These are phyloP conservation scores for Purpureocillium lavendulum DNA, from an alignment of 2,329 filamentous ascomycete species.

Conservation along the genomic window DNA sequence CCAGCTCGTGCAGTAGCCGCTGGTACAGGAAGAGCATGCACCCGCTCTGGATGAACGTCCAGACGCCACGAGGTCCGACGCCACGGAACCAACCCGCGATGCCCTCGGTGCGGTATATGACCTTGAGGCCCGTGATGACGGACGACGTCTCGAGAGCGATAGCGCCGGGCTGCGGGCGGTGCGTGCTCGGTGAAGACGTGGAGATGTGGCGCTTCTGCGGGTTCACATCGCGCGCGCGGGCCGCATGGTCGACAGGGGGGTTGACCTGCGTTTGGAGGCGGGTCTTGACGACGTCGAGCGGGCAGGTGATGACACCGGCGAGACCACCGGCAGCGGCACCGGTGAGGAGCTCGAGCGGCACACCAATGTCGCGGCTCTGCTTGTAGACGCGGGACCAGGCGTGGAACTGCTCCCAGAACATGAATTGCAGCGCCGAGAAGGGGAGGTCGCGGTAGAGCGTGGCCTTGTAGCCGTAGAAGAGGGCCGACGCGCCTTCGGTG, in stretches of 20 bases:
- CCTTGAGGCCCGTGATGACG: slow-evolving; percentile 69
- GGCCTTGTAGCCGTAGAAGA: slow-evolving; percentile 96
- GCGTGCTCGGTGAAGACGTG: slow-evolving; percentile 80
- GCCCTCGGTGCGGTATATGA: slow-evolving; percentile 89
- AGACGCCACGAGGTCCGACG: slow-evolving; percentile 84
- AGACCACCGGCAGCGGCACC: slow-evolving; percentile 85
- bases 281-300: slow-evolving; percentile 95
- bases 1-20: slow-evolving; percentile 70
- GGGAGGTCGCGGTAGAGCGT: slow-evolving; percentile 91
- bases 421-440: slow-evolving; percentile 93
- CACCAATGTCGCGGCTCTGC: slow-evolving; percentile 73
- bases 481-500: slow-evolving; percentile 71
- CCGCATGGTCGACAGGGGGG: slow-evolving; percentile 19
- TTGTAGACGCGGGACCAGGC: slow-evolving; percentile 71
- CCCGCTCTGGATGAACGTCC: slow-evolving; percentile 95
- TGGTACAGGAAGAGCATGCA: slow-evolving; percentile 97
- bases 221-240: slow-evolving; percentile 24
- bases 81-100: slow-evolving; percentile 87
- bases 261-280: slow-evolving; percentile 85
- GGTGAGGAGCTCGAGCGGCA: slow-evolving; percentile 78
- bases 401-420: slow-evolving; percentile 95
- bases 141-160: slow-evolving; percentile 82
- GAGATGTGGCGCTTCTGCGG: slow-evolving; percentile 68
- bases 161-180: slow-evolving; percentile 70
- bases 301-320: slow-evolving; percentile 89